Evolutionary conservation across 768 basidiomycete genomes (phyloP), one percentile per base, ranked within the genome.

Genomic region (Phaeotremella skinneri): DNA sequence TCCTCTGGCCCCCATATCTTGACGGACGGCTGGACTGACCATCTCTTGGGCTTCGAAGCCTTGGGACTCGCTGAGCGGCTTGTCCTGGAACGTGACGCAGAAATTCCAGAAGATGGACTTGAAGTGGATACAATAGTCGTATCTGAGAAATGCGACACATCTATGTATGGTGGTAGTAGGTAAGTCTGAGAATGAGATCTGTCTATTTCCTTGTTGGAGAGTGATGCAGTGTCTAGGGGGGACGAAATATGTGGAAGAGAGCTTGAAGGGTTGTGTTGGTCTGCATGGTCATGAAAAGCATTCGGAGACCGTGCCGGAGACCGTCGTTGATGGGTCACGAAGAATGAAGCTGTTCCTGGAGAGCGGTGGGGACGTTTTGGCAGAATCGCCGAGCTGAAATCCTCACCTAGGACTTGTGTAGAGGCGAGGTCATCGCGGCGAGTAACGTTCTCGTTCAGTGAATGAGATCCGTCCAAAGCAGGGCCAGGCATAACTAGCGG

Each of bases 311-410:
- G 34, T 37, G 34, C 17, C 17, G 7, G 34, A 17, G 34, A 37
- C 7, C 17, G 17, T 37, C 34, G 34, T 37, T 53, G 54, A 9
- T 50, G 59, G 29, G 49, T 42, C 26, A 66, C 65, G 34, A 63
- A 17, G 41, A 59, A 66, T 20, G 48, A 55, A 2, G 65, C 57
- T 45, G 65, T 66, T 23, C 61, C 65, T 4, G 65, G 65, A 2
- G 61, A 63, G 16, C 61, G 53, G 39, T 66, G 63, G 0, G 65
- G 65, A 37, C 61, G 55, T 9, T 1, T 17, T 17, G 64, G 64
- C 3, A 21, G 39, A 14, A 11, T 5, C 4, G 27, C 11, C 27
- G 3, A 14, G 14, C 21, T 50, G 26, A 3, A 3, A 34, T 1
- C 13, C 6, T 27, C 16, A 16, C 23, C 3, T 42, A 4, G n/a